Percentiles rank a stretch among this genome's conserved stretches.
phyloP scores from a whole-genome alignment of 371 early-diverging fungal genomes.

The Mortierella sp. region DNA sequence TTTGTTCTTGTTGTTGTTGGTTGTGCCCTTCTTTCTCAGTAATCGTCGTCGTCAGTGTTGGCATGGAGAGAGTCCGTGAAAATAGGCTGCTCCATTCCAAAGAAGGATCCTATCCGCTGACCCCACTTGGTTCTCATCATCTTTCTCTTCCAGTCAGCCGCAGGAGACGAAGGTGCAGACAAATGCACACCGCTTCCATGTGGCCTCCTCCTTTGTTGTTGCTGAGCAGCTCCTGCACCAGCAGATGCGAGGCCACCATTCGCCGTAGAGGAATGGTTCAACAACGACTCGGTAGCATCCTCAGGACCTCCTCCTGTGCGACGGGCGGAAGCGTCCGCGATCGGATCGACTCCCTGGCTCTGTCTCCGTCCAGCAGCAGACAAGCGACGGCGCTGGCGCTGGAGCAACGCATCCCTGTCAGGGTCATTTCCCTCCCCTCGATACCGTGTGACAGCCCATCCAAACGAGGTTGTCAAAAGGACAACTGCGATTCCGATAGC shows the following conservation, averaged over 20 bases:
- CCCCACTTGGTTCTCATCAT: constrained; percentile 44
- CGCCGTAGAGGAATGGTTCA: constrained; percentile 13
- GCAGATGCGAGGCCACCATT: background rate
- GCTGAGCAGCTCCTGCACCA: background rate
- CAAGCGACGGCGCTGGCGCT: constrained; percentile 12
- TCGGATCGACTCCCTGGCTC: constrained; percentile 3
- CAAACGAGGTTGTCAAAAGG: constrained; percentile 18
- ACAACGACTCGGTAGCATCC: constrained; percentile 28
- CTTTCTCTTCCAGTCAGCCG: constrained; percentile 31
- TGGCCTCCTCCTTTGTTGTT: constrained; percentile 16
- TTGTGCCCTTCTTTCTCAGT: background rate
- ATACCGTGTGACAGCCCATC: constrained; percentile 2
- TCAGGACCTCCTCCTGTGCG: background rate
- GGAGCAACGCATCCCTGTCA: constrained; percentile 16
- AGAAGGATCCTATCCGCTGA: constrained; percentile 32
- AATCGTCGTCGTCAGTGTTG: constrained; percentile 35
- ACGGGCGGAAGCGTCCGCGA: background rate
- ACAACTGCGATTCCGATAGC: constrained; percentile 49
- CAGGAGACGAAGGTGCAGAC: constrained; percentile 20
- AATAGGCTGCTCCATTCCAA: constrained; percentile 39
- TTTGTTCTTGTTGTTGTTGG: background rate
- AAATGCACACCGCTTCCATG: constrained; percentile 17
- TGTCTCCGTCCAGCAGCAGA: background rate
- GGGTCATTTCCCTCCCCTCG: constrained; percentile 2
- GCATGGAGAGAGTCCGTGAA: constrained; percentile 37